Conservation (phyloP, 2,329 filamentous ascomycete species). For the Pseudogymnoascus sp. region DNA sequence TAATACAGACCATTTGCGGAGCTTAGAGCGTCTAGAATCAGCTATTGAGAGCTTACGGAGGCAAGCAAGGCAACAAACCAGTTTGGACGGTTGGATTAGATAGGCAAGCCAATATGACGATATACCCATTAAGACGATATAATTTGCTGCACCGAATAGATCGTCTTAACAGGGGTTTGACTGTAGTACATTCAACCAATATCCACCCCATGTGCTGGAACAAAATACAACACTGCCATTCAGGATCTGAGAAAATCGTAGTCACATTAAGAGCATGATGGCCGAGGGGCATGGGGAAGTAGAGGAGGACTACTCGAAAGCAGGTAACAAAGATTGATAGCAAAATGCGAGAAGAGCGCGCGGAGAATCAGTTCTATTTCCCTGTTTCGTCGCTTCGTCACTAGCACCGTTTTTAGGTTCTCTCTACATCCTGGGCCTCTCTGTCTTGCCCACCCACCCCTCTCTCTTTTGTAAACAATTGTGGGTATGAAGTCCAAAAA, state of each 20-base stretch:
- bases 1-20: too few species aligned
- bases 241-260: background rate
- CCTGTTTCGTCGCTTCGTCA: background rate
- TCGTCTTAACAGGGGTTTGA: too few species aligned
- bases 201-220: background rate
- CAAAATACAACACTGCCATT: background rate
- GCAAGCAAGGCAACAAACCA: too few species aligned
- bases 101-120: too few species aligned
- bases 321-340: background rate
- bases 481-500: background rate
- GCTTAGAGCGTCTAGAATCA: too few species aligned
- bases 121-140: too few species aligned
- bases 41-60: too few species aligned
- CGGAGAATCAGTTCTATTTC: background rate
- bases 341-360: background rate
- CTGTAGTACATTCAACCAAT: too few species aligned
- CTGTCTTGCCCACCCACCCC: background rate
- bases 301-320: background rate
- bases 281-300: too few species aligned
- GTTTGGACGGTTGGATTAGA: too few species aligned
- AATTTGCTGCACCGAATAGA: too few species aligned
- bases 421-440: background rate
- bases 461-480: background rate
- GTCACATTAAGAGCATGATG: too few species aligned
- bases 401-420: background rate